A percentile compares a stretch with the other conserved stretches of the same genome.
Evolutionary conservation across 2,329 filamentous ascomycete species (phyloP).

Genomic region (Fusarium phyllophilum): DNA sequence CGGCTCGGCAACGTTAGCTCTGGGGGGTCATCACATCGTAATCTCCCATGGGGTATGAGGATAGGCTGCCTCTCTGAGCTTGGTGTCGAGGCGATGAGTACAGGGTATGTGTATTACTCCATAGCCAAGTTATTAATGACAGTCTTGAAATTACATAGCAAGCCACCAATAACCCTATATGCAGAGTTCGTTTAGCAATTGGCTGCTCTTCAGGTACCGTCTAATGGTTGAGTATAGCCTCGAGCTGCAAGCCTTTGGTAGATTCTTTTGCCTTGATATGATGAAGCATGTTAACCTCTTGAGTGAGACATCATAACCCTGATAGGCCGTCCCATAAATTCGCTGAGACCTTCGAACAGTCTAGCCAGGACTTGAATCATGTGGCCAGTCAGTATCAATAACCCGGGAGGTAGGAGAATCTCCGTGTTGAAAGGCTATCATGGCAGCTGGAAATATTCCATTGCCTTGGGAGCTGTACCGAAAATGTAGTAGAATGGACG

Average conservation of each 20-base stretch:
- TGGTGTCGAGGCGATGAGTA: background rate
- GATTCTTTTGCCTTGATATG: background rate
- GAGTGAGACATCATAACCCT: conserved; percentile 1
- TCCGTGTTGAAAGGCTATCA: background rate
- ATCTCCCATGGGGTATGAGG: conserved; percentile 6
- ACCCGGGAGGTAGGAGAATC: background rate
- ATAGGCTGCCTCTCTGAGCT: conserved; percentile 8
- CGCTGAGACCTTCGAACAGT: conserved; percentile 9
- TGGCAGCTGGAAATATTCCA: background rate
- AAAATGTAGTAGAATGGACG: background rate
- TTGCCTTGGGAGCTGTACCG: background rate
- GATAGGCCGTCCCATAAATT: background rate
- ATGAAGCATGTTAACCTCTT: background rate
- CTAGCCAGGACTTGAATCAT: background rate
- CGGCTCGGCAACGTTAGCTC: background rate
- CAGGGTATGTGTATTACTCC: conserved; percentile 20
- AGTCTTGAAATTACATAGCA: background rate
- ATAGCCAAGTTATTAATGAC: background rate
- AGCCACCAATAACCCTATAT: background rate
- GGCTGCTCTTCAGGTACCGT: background rate
- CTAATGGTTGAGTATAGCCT: background rate
- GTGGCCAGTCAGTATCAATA: background rate
- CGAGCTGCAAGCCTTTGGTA: background rate
- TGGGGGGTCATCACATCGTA: conserved; percentile 23
- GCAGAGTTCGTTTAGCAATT: background rate